A percentile compares a stretch with the other conserved stretches of the same genome.
Conservation (phyloP, 2,329 filamentous ascomycete genomes). For the Basipetospora chlamydospora region DNA sequence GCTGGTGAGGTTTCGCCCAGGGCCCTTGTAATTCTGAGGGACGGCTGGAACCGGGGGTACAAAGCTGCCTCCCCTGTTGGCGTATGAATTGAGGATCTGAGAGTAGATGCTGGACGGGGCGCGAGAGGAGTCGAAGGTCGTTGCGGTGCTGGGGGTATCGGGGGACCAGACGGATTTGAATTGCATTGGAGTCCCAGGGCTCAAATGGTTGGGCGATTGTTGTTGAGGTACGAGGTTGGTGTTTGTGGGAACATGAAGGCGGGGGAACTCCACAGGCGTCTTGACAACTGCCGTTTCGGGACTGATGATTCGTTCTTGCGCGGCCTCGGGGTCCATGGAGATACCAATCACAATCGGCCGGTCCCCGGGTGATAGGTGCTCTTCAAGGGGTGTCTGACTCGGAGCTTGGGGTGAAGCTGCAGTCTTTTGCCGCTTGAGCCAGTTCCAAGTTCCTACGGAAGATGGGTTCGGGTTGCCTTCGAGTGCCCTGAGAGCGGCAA, state of each 20-base stretch:
- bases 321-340: conserved; percentile 39
- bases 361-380: conserved; percentile 51
- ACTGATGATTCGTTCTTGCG: conserved; percentile 21
- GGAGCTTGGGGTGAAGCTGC: conserved; percentile 15
- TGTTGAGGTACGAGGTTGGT: neutral
- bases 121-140: conserved; percentile 22
- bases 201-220: too few relatives aligned
- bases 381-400: conserved; percentile 15
- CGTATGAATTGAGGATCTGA: conserved; percentile 20
- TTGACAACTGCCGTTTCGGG: conserved; percentile 33
- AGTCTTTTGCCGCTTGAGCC: conserved; percentile 30
- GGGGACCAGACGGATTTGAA: conserved; percentile 44
- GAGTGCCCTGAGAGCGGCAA: conserved; percentile 43
- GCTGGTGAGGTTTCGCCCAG: conserved; percentile 20
- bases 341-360: conserved; percentile 63
- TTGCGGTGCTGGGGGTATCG: conserved; percentile 38
- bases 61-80: too few relatives aligned
- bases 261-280: conserved; percentile 20
- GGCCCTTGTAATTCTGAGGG: conserved; percentile 28
- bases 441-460: conserved; percentile 42
- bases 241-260: too few relatives aligned
- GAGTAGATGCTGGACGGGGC: conserved; percentile 48
- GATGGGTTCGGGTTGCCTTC: conserved; percentile 39
- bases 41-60: conserved; percentile 47
- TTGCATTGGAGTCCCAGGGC: conserved; percentile 18